These are phyloP conservation scores for Orbilia quercus DNA, from an alignment of 2,329 filamentous ascomycete genomes.

Conservation along the genomic window DNA sequence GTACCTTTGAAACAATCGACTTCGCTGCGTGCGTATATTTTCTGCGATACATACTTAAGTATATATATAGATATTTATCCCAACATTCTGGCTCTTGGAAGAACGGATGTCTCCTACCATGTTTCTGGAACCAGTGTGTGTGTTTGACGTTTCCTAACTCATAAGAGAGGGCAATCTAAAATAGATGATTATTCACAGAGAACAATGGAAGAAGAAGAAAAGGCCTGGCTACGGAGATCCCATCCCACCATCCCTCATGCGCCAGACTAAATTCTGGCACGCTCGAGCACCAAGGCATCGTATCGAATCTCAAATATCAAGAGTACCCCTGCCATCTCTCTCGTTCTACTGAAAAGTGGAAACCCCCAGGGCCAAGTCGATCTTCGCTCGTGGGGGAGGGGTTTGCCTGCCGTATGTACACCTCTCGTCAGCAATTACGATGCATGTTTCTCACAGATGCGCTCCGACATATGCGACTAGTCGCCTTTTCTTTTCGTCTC, in stretches of 20 bases:
- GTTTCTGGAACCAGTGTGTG: conserved; percentile 22
- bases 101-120: conserved; percentile 2
- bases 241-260: conserved; percentile 18
- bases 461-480: background rate
- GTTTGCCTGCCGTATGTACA: background rate
- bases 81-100: conserved; percentile 20
- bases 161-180: conserved; percentile 11
- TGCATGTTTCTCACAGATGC: background rate
- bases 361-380: background rate
- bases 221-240: too few relatives aligned
- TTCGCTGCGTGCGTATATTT: too few relatives aligned
- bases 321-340: conserved; percentile 8
- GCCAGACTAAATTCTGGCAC: conserved; percentile 18
- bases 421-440: background rate
- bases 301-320: conserved; percentile 28
- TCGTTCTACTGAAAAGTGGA: too few relatives aligned
- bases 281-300: conserved; percentile 29
- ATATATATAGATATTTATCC: background rate
- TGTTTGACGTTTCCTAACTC: conserved; percentile 15
- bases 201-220: background rate
- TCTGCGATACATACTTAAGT: too few relatives aligned
- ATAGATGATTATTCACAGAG: conserved; percentile 7
- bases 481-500: conserved; percentile 1
- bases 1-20: too few relatives aligned
- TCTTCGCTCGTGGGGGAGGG: background rate